Percentiles rank a stretch among this genome's conserved stretches.
Conservation (phyloP, 176 grass and related monocot species). For the Triticum timopheevii region DNA sequence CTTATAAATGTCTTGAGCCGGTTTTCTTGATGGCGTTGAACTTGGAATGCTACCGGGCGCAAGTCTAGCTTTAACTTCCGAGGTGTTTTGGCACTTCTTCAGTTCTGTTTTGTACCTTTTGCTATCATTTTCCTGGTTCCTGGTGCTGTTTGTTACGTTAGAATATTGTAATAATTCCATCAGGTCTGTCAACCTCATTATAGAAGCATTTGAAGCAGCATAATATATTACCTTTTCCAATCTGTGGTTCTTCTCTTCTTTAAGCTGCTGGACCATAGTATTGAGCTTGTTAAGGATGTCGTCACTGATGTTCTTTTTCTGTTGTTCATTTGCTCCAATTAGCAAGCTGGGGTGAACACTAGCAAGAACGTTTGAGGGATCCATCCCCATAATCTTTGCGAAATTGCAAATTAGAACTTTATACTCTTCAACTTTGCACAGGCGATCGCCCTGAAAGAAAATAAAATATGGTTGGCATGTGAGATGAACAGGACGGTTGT, state of each 20-base stretch:
- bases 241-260: slow-evolving; percentile 79
- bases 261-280: slow-evolving; percentile 73
- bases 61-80: neutral
- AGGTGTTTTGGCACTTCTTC: neutral
- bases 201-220: slow-evolving; percentile 19
- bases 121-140: neutral
- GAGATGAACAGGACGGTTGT: neutral
- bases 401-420: slow-evolving; percentile 68
- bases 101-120: too few species aligned
- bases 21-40: slow-evolving; percentile 14
- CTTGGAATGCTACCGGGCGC: neutral
- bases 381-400: slow-evolving; percentile 81
- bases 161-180: slow-evolving; percentile 21
- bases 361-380: slow-evolving; percentile 65
- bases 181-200: neutral
- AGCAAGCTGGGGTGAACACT: slow-evolving; percentile 79
- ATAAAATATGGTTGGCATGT: neutral
- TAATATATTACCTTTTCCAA: slow-evolving; percentile 77
- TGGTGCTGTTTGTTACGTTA: neutral
- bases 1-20: neutral
- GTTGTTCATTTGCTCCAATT: slow-evolving; percentile 51
- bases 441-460: slow-evolving; percentile 71
- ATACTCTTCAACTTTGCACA: slow-evolving; percentile 86
- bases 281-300: slow-evolving; percentile 74
- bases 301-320: slow-evolving; percentile 86